Conservation (phyloP, 345 rosid genomes). For the Bretschneidera sinensis region DNA sequence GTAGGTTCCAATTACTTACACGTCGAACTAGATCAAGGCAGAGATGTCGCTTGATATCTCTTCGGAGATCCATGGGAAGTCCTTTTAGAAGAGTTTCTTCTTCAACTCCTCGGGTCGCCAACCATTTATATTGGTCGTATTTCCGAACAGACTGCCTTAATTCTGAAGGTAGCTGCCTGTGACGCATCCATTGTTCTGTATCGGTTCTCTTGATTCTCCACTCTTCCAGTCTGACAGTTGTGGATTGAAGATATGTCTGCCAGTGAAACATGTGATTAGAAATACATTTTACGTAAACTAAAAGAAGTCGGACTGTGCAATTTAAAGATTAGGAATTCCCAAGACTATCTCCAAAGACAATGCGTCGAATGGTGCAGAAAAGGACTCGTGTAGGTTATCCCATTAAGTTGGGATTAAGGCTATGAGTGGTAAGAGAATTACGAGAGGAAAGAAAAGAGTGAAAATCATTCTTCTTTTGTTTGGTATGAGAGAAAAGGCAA, state of each 20-base stretch:
- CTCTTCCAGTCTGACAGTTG: conserved; percentile 75
- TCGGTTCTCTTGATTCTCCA: conserved; percentile 94
- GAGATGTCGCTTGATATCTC: conserved; percentile 88
- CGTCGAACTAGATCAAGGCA: conserved; percentile 87
- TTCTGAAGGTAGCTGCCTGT: conserved; percentile 75
- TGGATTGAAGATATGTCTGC: conserved; percentile 83
- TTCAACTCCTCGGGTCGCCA: conserved; percentile 83
- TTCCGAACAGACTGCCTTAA: conserved; percentile 62
- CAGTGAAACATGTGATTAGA: neutral
- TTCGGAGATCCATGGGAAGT: conserved; percentile 73
- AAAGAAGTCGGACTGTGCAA: no score
- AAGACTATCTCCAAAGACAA: no score
- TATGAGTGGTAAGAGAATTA: no score
- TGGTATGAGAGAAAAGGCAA: no score
- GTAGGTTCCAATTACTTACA: conserved; percentile 36
- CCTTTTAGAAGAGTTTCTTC: conserved; percentile 74
- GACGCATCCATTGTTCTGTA: conserved; percentile 94
- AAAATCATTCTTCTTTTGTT: no score
- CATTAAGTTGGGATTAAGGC: no score
- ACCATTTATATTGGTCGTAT: conserved; percentile 84
- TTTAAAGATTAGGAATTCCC: no score
- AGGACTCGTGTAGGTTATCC: no score
- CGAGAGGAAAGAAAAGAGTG: no score
- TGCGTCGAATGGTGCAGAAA: no score
- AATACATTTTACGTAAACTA: neutral